Conservation (phyloP, 805 yeast species). For the Metschnikowia aberdeeniae region DNA sequence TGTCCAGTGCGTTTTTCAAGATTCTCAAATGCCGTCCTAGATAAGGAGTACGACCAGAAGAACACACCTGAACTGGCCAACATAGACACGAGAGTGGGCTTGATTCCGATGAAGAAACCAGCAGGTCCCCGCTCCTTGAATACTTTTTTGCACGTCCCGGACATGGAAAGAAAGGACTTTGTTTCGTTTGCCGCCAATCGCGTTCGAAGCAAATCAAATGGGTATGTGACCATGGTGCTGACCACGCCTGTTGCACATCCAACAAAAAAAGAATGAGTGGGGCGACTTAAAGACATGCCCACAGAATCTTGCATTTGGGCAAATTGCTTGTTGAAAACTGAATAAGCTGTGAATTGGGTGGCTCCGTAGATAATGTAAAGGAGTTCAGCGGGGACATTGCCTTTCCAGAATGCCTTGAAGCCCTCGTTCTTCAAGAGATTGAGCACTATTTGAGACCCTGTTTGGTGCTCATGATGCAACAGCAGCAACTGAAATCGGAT, state of each 20-base stretch:
- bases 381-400: constrained; percentile 86
- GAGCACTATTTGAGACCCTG: constrained; percentile 35
- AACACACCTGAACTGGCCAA: constrained; percentile 70
- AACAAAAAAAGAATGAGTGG: constrained; percentile 47
- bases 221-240: constrained; percentile 76
- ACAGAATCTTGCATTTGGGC: constrained; percentile 22
- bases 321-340: constrained; percentile 48
- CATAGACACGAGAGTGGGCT: constrained; percentile 55
- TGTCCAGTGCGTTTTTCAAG: constrained; percentile 13
- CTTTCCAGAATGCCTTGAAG: constrained; percentile 82
- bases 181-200: constrained; percentile 66
- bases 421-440: constrained; percentile 63
- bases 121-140: constrained; percentile 29
- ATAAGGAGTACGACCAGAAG: constrained; percentile 62
- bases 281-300: constrained; percentile 25
- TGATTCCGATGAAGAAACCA: constrained; percentile 50
- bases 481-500: constrained; percentile 66
- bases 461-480: constrained; percentile 5
- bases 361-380: constrained; percentile 86
- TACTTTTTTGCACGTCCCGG: constrained; percentile 24
- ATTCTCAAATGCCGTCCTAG: constrained; percentile 34
- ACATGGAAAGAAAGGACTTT: constrained; percentile 36
- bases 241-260: constrained; percentile 77
- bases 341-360: constrained; percentile 72
- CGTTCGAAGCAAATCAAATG: constrained; percentile 86